Evolutionary conservation across 352 stramenopile genomes (phyloP).

Genomic region (Phytophthora crassamura): DNA sequence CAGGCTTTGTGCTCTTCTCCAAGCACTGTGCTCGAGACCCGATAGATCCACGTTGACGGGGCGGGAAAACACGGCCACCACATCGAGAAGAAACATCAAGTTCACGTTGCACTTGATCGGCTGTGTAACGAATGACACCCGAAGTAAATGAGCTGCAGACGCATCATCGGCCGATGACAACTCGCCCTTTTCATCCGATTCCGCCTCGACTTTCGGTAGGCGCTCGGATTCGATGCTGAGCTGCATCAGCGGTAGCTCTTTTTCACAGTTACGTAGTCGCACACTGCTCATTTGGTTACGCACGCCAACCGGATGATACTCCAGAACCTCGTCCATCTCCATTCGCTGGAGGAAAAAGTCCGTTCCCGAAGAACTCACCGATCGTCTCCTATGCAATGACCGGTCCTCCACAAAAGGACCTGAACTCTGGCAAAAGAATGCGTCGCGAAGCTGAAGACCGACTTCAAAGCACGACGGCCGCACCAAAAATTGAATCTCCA

Average conservation of each 20-base stretch:
- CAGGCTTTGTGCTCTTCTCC: slow-evolving; percentile 75
- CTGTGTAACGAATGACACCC: slow-evolving; percentile 78
- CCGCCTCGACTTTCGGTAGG: slow-evolving; percentile 23
- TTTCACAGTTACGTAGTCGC: slow-evolving; percentile 70
- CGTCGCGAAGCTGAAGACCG: slow-evolving; percentile 71
- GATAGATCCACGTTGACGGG: slow-evolving; percentile 81
- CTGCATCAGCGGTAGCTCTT: slow-evolving; percentile 70
- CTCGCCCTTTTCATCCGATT: slow-evolving; percentile 26
- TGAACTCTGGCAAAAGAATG: slow-evolving; percentile 61
- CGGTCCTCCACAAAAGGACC: slow-evolving; percentile 20
- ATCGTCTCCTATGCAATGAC: slow-evolving; percentile 22
- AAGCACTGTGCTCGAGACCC: slow-evolving; percentile 73
- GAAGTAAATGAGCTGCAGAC: slow-evolving; percentile 43
- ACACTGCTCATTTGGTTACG: slow-evolving; percentile 80
- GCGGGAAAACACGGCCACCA: slow-evolving; percentile 74
- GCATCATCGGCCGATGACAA: slow-evolving; percentile 9
- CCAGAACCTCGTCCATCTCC: slow-evolving; percentile 74
- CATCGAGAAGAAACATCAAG: slow-evolving; percentile 72
- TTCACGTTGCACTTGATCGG: slow-evolving; percentile 85
- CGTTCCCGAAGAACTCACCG: slow-evolving; percentile 30
- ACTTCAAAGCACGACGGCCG: slow-evolving; percentile 71
- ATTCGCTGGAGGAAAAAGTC: slow-evolving; percentile 80
- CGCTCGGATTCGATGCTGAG: slow-evolving; percentile 63
- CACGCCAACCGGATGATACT: slow-evolving; percentile 63
- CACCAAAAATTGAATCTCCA: slow-evolving; percentile 79